phyloP scores from a whole-genome alignment of 768 basidiomycete species.

The Calocybe indica region DNA sequence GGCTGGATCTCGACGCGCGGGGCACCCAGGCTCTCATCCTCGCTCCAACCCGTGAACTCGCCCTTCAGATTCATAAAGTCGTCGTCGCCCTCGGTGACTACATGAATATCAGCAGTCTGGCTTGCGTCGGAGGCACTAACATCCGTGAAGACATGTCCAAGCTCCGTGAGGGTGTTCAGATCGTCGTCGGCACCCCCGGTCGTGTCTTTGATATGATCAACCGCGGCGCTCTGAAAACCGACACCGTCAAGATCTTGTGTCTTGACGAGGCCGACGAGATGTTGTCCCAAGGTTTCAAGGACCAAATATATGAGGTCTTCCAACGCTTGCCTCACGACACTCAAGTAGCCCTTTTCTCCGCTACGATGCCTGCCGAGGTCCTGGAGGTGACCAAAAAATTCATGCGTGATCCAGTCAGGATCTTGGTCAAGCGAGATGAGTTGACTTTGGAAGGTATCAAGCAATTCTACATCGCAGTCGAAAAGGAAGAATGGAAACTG shows the following conservation, averaged over 20 bases:
- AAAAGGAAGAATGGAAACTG: conserved; percentile 99
- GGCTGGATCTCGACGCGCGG: conserved; percentile 43
- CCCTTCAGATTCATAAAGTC: conserved; percentile 98
- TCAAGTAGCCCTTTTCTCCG: conserved; percentile 94
- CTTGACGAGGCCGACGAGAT: conserved; percentile 99
- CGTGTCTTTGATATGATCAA: conserved; percentile 99
- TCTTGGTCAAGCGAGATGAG: conserved; percentile 98
- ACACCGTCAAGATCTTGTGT: conserved; percentile 90
- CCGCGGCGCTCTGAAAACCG: conserved; percentile 81
- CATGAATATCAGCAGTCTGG: conserved; percentile 94
- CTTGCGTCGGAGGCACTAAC: conserved; percentile 97
- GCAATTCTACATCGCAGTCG: conserved; percentile 98
- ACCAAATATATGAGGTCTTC: conserved; percentile 99
- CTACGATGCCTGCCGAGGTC: conserved; percentile 96
- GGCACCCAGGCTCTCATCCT: conserved; percentile 97
- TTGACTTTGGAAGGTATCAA: conserved; percentile 99
- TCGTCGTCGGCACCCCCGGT: conserved; percentile 96
- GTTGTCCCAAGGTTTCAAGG: conserved; percentile 97
- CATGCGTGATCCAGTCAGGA: conserved; percentile 95
- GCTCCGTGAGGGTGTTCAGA: conserved; percentile 86
- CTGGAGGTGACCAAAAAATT: conserved; percentile 99
- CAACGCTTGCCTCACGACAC: conserved; percentile 94
- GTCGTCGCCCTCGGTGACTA: conserved; percentile 95
- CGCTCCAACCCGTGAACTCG: conserved; percentile 96
- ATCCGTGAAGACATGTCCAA: conserved; percentile 98